Conservation (phyloP, 2,329 filamentous ascomycete species). For the Teratosphaeria viscida region DNA sequence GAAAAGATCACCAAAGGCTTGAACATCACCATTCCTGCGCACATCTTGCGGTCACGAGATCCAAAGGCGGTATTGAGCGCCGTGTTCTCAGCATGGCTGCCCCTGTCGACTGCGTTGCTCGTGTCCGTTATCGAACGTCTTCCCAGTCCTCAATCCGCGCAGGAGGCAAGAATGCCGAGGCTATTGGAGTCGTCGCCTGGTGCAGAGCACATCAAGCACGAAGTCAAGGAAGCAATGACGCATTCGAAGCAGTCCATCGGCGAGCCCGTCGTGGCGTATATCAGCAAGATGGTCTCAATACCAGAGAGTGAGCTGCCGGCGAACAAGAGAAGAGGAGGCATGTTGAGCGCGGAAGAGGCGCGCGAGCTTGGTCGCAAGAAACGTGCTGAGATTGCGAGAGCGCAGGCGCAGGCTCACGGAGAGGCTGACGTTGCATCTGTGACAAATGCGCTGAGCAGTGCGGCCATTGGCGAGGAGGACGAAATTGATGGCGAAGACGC, state of each 20-base stretch:
- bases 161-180: constrained; percentile 67
- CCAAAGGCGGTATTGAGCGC: constrained; percentile 73
- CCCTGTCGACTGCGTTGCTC: constrained; percentile 79
- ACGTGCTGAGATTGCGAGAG: constrained; percentile 73
- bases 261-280: constrained; percentile 80
- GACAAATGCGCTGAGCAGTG: constrained; percentile 49
- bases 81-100: constrained; percentile 82
- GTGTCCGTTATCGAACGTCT: constrained; percentile 91
- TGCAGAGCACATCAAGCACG: constrained; percentile 55
- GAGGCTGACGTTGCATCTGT: constrained; percentile 45
- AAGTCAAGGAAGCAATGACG: constrained; percentile 69
- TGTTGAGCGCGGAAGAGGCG: constrained; percentile 80
- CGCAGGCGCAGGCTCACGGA: constrained; percentile 51
- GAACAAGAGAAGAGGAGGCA: constrained; percentile 63
- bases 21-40: constrained; percentile 70
- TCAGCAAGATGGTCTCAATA: constrained; percentile 96
- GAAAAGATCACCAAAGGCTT: constrained; percentile 95
- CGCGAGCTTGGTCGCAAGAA: constrained; percentile 79
- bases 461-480: constrained; percentile 47
- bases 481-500: constrained; percentile 34
- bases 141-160: constrained; percentile 71
- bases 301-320: constrained; percentile 84
- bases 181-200: constrained; percentile 74
- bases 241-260: constrained; percentile 60
- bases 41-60: constrained; percentile 74